Evolutionary conservation across 2,329 filamentous ascomycete genomes (phyloP), one percentile per base, ranked within the genome.

Genomic region (Alternaria arbusti): DNA sequence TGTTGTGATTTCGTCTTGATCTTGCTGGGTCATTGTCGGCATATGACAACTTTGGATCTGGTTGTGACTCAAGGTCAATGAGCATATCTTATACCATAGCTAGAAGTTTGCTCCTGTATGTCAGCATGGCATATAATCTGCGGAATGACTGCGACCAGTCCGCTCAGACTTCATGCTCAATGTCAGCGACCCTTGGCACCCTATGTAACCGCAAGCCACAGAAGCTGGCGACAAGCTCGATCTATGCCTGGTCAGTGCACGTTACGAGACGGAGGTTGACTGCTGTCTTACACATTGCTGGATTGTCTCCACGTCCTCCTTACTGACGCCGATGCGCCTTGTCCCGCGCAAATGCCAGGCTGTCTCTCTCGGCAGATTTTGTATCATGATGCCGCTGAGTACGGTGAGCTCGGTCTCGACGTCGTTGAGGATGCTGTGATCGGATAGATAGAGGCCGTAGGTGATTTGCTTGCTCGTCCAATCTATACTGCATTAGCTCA

Each of bases 391-490:
- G 1, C 83, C 84, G 4, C 82, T 77, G 4, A 88, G 74, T 1
- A 86, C 85, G 1, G 86, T 82, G 9, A 88, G 74, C 68, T 88
- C 84, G 1, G 87, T 88, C 51, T 87, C 86, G 4, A 86, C 62
- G 10, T 84, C 84, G 17, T 84, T 83, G 4, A 89, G 74, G 10
- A 88, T 84, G 65, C 81, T 83, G 25, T 86, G 84, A 71, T 89
- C 86, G 10, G 84, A 85, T 1, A 89, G 81, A 66, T 85, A 89
- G 11, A 89, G 77, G 0, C 87, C 87, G 63, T 89, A 89, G 0
- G 85, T 88, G 61, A 89, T 87, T 57, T 87, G 78, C 17, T 81
- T 79, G 17, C 82, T 84, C 7, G 88, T 76, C 84, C 85, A 88
- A 4, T 80, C 81, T 77, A n/a, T 26, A n/a, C 17, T 10, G 15